Percentiles rank a stretch among this genome's conserved stretches.
phyloP scores from a whole-genome alignment of 78 protist genomes.

The Chrysochromulina tobinii region DNA sequence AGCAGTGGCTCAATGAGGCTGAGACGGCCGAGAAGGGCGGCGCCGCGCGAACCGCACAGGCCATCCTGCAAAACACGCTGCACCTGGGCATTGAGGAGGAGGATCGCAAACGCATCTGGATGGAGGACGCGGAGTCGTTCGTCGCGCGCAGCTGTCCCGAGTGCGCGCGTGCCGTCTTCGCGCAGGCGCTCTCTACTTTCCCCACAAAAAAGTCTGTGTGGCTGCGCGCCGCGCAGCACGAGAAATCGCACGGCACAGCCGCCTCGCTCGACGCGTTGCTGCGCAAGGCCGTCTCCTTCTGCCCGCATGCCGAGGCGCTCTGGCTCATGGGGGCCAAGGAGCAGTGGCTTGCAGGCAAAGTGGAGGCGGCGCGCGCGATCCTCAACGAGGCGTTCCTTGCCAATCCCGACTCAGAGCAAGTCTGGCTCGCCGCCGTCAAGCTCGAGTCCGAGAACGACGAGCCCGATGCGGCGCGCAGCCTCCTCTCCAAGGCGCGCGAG shows the following conservation, averaged over 20 bases:
- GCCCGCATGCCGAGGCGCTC: conserved; percentile 87
- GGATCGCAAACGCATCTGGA: conserved; percentile 86
- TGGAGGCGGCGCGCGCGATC: conserved; percentile 68
- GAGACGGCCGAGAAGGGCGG: conserved; percentile 68
- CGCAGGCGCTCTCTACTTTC: conserved; percentile 69
- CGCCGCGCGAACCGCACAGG: conserved; percentile 32
- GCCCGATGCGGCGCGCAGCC: conserved; percentile 23
- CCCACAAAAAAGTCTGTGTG: conserved; percentile 82
- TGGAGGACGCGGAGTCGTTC: conserved; percentile 83
- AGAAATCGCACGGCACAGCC: conserved; percentile 62
- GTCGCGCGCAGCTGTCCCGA: conserved; percentile 30
- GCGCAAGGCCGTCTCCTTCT: conserved; percentile 72
- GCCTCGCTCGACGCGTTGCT: conserved; percentile 69
- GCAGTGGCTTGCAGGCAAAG: conserved; percentile 45
- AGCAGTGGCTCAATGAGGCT: conserved; percentile 82
- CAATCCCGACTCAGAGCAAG: conserved; percentile 79
- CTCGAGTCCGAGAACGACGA: conserved; percentile 85
- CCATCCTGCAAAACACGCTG: conserved; percentile 63
- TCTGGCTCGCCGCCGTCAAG: conserved; percentile 94
- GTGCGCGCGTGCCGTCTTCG: conserved; percentile 81
- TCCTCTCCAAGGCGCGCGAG: conserved; percentile 72
- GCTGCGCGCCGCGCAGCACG: conserved; percentile 81
- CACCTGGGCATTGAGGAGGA: conserved; percentile 82
- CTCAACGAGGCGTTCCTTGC: conserved; percentile 79
- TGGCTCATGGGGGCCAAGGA: conserved; percentile 96